Conservation (phyloP, 1,284 basidiomycete species). For the Porogramme epimiltina region DNA sequence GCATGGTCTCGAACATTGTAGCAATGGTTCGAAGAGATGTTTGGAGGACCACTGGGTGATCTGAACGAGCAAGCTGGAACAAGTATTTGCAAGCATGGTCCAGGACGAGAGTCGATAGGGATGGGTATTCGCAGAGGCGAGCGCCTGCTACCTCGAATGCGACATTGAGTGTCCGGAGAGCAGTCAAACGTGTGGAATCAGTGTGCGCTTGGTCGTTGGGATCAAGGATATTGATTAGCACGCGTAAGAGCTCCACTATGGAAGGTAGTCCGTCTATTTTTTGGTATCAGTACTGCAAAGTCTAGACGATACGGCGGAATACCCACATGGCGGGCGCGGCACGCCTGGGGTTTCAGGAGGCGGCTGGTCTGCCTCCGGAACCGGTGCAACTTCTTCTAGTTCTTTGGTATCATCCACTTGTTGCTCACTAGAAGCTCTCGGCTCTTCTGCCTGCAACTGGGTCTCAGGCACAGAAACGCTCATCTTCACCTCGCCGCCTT, state of each 20-base stretch:
- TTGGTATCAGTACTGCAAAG: not conserved
- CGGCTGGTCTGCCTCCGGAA: slow-evolving; percentile 3
- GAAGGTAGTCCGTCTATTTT: slow-evolving; percentile 87
- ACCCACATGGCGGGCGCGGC: slow-evolving; percentile 23
- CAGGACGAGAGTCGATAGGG: slow-evolving; percentile 71
- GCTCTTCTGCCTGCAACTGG: not conserved
- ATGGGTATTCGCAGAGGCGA: slow-evolving; percentile 75
- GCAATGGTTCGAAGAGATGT: slow-evolving; percentile 84
- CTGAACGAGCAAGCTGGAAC: slow-evolving; percentile 91
- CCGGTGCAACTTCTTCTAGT: not conserved
- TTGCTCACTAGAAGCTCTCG: not conserved
- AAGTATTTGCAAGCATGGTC: slow-evolving; percentile 96
- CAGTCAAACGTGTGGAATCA: slow-evolving; percentile 91
- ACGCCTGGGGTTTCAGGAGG: slow-evolving; percentile 12
- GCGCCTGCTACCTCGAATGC: slow-evolving; percentile 86
- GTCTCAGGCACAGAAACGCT: slow-evolving; percentile 38
- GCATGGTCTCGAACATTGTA: slow-evolving; percentile 88
- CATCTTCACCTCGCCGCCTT: slow-evolving; percentile 63
- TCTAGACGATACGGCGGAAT: not conserved
- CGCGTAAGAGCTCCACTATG: slow-evolving; percentile 90
- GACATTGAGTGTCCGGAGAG: slow-evolving; percentile 87
- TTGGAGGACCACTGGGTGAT: slow-evolving; percentile 81
- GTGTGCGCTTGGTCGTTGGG: slow-evolving; percentile 95
- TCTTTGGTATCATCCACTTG: not conserved
- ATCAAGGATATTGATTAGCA: slow-evolving; percentile 93